phyloP scores from a whole-genome alignment of 805 yeast genomes.

The Cyberlindnera petersonii region DNA sequence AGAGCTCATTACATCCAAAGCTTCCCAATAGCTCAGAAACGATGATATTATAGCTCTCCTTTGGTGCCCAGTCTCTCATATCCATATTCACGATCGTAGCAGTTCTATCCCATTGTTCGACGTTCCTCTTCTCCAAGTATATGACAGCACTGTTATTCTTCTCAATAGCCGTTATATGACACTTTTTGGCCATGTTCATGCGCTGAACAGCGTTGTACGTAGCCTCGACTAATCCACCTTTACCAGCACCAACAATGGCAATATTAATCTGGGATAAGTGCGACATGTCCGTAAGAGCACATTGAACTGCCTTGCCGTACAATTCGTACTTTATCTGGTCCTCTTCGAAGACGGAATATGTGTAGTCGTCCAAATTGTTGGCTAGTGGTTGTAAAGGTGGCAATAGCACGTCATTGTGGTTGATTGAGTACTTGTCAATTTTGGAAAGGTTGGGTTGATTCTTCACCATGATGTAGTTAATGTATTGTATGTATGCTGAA shows the following conservation, averaged over 20 bases:
- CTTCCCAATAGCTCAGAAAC: conserved; percentile 85
- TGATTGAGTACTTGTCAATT: conserved; percentile 31
- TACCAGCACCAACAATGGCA: conserved; percentile 80
- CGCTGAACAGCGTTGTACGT: conserved; percentile 39
- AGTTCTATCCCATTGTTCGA: conserved; percentile 45
- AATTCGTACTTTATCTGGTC: conserved; percentile 66
- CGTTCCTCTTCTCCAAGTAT: conserved; percentile 46
- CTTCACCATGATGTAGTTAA: conserved; percentile 37
- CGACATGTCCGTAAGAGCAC: conserved; percentile 26
- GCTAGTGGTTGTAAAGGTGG: conserved; percentile 73
- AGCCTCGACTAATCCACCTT: conserved; percentile 73
- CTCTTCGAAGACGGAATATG: conserved; percentile 67
- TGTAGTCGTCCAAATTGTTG: conserved; percentile 49
- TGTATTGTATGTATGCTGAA: conserved; percentile 38
- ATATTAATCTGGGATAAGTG: conserved; percentile 32
- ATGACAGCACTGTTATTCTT: conserved; percentile 61
- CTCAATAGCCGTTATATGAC: conserved; percentile 59
- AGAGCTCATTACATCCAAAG: conserved; percentile 86
- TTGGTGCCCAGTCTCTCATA: conserved; percentile 48
- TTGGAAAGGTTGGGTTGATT: conserved; percentile 29
- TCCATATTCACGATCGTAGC: conserved; percentile 57
- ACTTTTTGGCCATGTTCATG: conserved; percentile 24
- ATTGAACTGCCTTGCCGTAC: conserved; percentile 36
- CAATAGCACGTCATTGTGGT: conserved; percentile 29
- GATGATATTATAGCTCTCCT: conserved; percentile 48